A percentile compares a stretch with the other conserved stretches of the same genome.
Conservation (phyloP, 2,329 filamentous ascomycete species). For the Sporothrix variecibatus region DNA sequence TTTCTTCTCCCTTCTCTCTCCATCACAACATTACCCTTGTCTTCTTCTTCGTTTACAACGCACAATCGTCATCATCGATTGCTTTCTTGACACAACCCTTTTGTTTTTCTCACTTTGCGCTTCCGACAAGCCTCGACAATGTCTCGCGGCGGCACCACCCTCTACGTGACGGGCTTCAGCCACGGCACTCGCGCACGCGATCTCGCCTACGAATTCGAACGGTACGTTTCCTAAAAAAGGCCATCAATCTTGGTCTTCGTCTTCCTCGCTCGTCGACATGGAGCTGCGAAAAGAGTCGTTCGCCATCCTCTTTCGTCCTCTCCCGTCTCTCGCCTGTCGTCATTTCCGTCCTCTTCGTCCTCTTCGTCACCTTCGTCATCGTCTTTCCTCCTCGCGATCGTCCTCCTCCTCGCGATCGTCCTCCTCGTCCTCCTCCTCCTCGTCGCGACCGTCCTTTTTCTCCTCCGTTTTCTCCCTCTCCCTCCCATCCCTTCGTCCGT, state of each 20-base stretch:
- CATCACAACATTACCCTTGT: not conserved
- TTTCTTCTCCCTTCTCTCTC: not conserved
- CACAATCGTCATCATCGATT: not conserved
- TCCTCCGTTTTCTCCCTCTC: not conserved
- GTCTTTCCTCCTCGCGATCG: slow-evolving; percentile 24
- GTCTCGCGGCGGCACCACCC: slow-evolving; percentile 91
- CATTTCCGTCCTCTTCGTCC: slow-evolving; percentile 17
- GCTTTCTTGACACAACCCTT: not conserved
- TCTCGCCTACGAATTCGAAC: slow-evolving; percentile 99
- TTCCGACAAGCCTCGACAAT: slow-evolving; percentile 51
- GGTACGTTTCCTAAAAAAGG: slow-evolving; percentile 68
- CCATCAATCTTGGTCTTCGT: slow-evolving; percentile 6
- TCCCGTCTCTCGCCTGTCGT: slow-evolving; percentile 25
- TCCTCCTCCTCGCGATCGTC: slow-evolving; percentile 33
- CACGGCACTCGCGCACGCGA: slow-evolving; percentile 98
- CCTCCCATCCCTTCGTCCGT: slow-evolving; percentile 15
- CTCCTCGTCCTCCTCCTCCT: slow-evolving; percentile 28
- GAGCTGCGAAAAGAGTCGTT: slow-evolving; percentile 25
- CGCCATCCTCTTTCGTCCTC: slow-evolving; percentile 40
- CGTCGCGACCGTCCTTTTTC: slow-evolving; percentile 32
- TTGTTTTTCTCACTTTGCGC: slow-evolving; percentile 21
- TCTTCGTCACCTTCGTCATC: slow-evolving; percentile 34
- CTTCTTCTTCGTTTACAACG: not conserved
- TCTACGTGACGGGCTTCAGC: slow-evolving; percentile 99
- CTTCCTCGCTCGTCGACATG: slow-evolving; percentile 10